Evolutionary conservation across 257 asterid species (phyloP), one percentile per base, ranked within the genome.

Genomic region (Thymus quinquecostatus): DNA sequence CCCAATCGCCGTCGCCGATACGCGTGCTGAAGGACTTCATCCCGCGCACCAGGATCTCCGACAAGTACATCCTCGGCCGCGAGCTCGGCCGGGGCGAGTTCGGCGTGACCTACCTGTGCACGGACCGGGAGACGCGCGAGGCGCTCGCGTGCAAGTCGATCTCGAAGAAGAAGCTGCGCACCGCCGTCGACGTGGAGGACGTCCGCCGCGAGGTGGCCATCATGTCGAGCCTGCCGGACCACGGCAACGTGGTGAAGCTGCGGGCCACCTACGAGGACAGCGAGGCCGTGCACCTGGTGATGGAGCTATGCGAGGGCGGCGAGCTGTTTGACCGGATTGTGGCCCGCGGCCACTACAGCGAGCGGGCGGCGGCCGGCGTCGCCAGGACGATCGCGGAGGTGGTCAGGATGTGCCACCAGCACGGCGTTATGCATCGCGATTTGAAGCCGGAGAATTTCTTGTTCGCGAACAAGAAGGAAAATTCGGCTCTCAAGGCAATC

Each of bases 221-320:
- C 65, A 93, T 93, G 98, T 89, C 97, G 14, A 83, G 86, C 75
- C 69, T 93, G 60, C 97, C 98, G 58, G 96, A 91, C 36, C 96
- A 93, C 70, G 79, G 85, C 2, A 91, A 91, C 75, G 64, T 93
- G 57, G 98, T 93, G 58, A 87, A 86, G 84, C 80, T 93, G 33
- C 85, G 87, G 70, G 98, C 97, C 13, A 89, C 98, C 10, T 93
- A 93, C 32, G 98, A 93, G 79, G 98, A 93, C 57, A 82, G 84
- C 63, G 97, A 91, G 78, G 96, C 97, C 2, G 98, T 93, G 55
- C 96, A 93, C 69, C 60, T 93, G 73, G 97, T 93, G 29, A 93
- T 93, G 98, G 98, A 93, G 82, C 55, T 93, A 47, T 93, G 98
- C 68, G 98, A 88, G 82, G 98, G 98, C 7, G 98, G 98, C 4